phyloP scores from a whole-genome alignment of 1,284 basidiomycete species.

The Exsudoporus floridanus region DNA sequence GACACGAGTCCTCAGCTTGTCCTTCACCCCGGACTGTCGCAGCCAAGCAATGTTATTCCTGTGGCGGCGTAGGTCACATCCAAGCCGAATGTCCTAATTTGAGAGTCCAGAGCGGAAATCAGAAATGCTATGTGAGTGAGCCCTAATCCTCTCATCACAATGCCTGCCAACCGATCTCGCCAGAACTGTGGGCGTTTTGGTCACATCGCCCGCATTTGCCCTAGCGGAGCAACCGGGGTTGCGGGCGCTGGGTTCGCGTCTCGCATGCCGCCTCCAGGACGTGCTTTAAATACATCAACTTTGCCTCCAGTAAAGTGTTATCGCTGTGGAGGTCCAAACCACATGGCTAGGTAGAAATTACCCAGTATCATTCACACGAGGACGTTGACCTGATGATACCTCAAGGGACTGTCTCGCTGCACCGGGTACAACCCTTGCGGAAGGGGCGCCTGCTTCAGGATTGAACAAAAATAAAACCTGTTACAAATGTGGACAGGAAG shows the following conservation, averaged over 20 bases:
- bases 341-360: constrained; percentile 64
- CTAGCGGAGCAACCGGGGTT: constrained; percentile 46
- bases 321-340: constrained; percentile 79
- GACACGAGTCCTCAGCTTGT: constrained; percentile 87
- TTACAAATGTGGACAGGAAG: constrained; percentile 83
- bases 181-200: constrained; percentile 79
- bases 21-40: constrained; percentile 76
- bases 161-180: constrained; percentile 15
- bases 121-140: constrained; percentile 81
- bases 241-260: constrained; percentile 52
- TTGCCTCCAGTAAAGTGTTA: constrained; percentile 81
- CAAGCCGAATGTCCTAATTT: constrained; percentile 85
- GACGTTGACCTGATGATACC: constrained; percentile 7
- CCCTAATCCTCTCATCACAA: constrained; percentile 3
- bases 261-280: constrained; percentile 69
- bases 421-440: constrained; percentile 53
- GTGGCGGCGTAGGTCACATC: constrained; percentile 75
- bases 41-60: constrained; percentile 59
- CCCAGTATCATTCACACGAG: not conserved
- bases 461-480: constrained; percentile 72
- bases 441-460: constrained; percentile 43
- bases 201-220: constrained; percentile 76
- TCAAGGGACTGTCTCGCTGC: constrained; percentile 76
- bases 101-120: constrained; percentile 60
- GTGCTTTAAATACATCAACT: constrained; percentile 70